Evolutionary conservation across 768 basidiomycete species (phyloP).

Genomic region (Lactarius quietus): DNA sequence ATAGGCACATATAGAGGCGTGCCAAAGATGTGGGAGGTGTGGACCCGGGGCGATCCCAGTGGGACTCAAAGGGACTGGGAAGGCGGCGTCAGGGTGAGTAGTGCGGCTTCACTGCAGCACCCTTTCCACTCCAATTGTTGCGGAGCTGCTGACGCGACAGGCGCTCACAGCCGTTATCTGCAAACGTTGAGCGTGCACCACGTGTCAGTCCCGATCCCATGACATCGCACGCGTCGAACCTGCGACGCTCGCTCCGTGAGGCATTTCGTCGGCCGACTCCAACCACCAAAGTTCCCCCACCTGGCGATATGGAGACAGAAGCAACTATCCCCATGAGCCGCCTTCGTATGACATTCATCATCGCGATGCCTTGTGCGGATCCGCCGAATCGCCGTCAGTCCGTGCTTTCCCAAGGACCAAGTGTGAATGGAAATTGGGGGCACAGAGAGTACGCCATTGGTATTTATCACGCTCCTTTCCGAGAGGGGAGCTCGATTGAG

Average conservation of each 20-base stretch:
- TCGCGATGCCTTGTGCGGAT: conserved; percentile 20
- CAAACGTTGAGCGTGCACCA: background rate
- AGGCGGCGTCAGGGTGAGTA: conserved; percentile 11
- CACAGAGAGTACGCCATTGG: conserved; percentile 20
- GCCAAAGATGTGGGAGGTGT: conserved; percentile 22
- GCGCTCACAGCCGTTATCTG: background rate
- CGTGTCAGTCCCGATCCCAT: background rate
- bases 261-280: background rate
- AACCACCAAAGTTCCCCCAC: background rate
- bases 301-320: background rate
- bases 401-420: conserved; percentile 3
- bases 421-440: conserved; percentile 5
- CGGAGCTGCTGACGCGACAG: too few species aligned
- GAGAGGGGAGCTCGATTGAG: background rate
- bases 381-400: conserved; percentile 6
- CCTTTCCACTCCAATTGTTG: background rate
- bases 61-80: conserved; percentile 6
- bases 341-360: conserved; percentile 13
- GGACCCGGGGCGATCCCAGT: conserved; percentile 9
- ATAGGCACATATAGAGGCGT: background rate
- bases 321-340: background rate
- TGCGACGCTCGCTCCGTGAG: background rate
- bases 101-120: background rate
- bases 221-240: background rate
- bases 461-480: conserved; percentile 19